These are phyloP conservation scores for Dothiorella sarmentorum DNA, from an alignment of 2,329 filamentous ascomycete genomes.

Conservation along the genomic window DNA sequence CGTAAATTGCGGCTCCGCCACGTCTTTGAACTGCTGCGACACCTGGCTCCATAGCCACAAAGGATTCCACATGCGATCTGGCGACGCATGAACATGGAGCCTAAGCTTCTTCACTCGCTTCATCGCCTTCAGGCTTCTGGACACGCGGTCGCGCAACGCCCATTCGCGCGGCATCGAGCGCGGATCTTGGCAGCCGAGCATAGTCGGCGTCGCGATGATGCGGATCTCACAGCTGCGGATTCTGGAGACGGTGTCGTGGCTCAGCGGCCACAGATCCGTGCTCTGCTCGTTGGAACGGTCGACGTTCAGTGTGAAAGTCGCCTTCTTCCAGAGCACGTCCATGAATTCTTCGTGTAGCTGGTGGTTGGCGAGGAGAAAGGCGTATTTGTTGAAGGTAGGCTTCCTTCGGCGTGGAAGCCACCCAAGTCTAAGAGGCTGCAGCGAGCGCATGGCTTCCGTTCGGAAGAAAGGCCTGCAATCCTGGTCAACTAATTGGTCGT, in stretches of 20 bases:
- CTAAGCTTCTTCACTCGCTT: constrained; percentile 26
- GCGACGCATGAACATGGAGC: constrained; percentile 34
- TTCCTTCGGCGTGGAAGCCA: background rate
- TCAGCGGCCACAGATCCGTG: constrained; percentile 30
- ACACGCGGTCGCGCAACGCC: constrained; percentile 28
- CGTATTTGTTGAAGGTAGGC: background rate
- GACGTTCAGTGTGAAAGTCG: constrained; percentile 32
- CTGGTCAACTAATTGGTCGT: constrained; percentile 20
- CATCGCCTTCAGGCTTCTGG: constrained; percentile 22
- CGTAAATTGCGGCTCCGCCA: constrained; percentile 21
- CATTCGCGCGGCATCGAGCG: constrained; percentile 35
- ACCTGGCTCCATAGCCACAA: constrained; percentile 33
- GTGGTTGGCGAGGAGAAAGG: constrained; percentile 29
- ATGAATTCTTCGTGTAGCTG: constrained; percentile 36
- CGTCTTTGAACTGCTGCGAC: constrained; percentile 30
- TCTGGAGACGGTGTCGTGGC: constrained; percentile 23
- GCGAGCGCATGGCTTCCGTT: constrained; percentile 1
- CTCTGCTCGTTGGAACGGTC: constrained; percentile 30
- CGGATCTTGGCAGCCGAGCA: constrained; percentile 36
- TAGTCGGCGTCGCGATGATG: constrained; percentile 32
- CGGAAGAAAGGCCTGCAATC: constrained; percentile 1
- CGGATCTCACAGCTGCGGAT: constrained; percentile 30
- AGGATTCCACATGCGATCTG: constrained; percentile 39
- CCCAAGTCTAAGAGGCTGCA: background rate
- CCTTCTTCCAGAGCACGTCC: constrained; percentile 31